Conservation (phyloP, 345 rosid species). For the Firmiana major region DNA sequence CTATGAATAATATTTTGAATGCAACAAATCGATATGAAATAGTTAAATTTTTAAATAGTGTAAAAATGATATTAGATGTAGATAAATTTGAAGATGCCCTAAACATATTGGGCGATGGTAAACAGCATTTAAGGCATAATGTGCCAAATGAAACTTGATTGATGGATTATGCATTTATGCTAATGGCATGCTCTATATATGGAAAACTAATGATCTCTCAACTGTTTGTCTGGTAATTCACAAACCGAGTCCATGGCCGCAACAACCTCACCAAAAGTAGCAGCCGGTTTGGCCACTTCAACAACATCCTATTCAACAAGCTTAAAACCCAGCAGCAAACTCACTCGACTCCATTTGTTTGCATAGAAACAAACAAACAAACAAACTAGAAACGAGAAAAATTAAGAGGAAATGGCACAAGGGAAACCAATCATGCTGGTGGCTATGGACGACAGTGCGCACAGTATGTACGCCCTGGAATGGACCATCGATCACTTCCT, state of each 20-base stretch:
- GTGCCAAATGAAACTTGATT: no score
- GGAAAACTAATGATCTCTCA: no score
- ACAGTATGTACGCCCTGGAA: slow-evolving; percentile 49
- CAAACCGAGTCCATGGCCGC: slow-evolving; percentile 4
- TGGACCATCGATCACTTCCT: slow-evolving; percentile 57
- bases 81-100: no score
- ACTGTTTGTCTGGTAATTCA: no score
- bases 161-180: no score
- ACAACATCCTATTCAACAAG: background rate
- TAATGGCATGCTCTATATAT: no score
- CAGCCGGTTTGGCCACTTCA: background rate
- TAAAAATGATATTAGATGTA: no score
- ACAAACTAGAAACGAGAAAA: background rate
- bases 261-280: background rate
- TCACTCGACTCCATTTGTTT: background rate
- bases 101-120: no score
- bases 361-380: background rate
- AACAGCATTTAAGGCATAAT: no score
- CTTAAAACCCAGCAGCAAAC: background rate
- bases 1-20: no score
- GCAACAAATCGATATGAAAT: no score
- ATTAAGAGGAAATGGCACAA: background rate
- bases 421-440: slow-evolving; percentile 41
- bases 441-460: slow-evolving; percentile 48
- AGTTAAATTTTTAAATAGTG: no score